Base-by-base conservation (phyloP, 2,329 filamentous ascomycete genomes). In the Exserohilum rostratum region DNA sequence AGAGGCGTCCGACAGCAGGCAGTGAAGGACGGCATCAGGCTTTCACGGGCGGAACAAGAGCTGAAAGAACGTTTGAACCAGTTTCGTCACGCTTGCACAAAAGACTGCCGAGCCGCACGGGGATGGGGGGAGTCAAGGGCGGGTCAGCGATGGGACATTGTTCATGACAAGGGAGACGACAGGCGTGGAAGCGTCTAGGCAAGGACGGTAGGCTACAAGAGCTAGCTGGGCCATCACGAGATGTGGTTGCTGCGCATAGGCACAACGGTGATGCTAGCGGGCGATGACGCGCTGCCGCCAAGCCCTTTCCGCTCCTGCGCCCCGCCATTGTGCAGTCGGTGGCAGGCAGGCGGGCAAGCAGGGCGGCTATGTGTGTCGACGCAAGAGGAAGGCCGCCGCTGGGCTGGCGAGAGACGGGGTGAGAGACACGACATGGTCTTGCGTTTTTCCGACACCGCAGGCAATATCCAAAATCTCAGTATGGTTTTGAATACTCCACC, bases 1-100 rank as follows among this genome's bases (percentile, higher is more conserved):
- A 29, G 35, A 39, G 43, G 50, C 37, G 47, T 39, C 54, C 54
- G 40, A 34, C 51, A 40, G 55, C 37, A 38, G 30, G 29, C 31
- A 42, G 54, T 50, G 55, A 37, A 40, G 46, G 53, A 59, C 53
- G 55, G 61, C 67, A 68, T 69, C 60, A 64, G 67, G 62, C 57
- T 52, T n/a, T 58, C 46, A 55, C 33, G 31, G 37, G 10, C 25
- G 31, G 46, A 33, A n/a, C 50, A 54, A 53, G 43, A 57, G 48
- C 43, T 30, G 47, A 33, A 11, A 13, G 30, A 25, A 44, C 37
- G 44, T 48, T 29, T 30, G 27, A 44, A 43, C 33, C 27, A 37
- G 35, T 22, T n/a, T 43, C 31, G 31, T 45, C 40, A 45, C 42
- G 37, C 49, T 40, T 56, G 44, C 43, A 39, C 47, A 30, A 43